Percentiles rank a stretch among this genome's conserved stretches.
Evolutionary conservation across 2,329 filamentous ascomycete species (phyloP).

Genomic region (Bretziella fagacearum): DNA sequence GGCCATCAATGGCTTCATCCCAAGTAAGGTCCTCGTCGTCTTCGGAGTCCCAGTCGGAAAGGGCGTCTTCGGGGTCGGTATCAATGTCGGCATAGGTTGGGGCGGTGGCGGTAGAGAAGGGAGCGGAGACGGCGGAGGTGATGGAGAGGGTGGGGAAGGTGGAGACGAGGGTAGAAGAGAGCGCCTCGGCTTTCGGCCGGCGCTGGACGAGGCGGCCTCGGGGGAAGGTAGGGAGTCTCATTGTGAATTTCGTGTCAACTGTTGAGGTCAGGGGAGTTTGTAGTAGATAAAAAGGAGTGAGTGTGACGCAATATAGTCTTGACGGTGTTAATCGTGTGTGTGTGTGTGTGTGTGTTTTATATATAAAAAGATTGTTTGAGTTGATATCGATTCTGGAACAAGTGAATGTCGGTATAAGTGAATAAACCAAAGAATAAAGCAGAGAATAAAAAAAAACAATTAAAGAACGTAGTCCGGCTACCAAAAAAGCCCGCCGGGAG

Average conservation of each 20-base stretch:
- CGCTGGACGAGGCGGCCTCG: slow-evolving; percentile 2
- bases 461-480: slow-evolving; percentile 13
- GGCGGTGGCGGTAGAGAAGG: background rate
- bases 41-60: slow-evolving; percentile 13
- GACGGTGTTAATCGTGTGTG: background rate
- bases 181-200: slow-evolving; percentile 5
- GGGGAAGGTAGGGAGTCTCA: slow-evolving; percentile 9
- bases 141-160: background rate
- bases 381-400: too few species aligned
- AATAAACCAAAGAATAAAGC: slow-evolving; percentile 1
- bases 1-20: slow-evolving; percentile 4
- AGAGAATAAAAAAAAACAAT: background rate
- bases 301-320: background rate
- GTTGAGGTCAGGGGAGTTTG: background rate
- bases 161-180: background rate
- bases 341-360: too few species aligned
- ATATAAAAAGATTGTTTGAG: too few species aligned
- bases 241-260: background rate
- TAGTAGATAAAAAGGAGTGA: too few species aligned
- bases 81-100: background rate
- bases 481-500: slow-evolving; percentile 13
- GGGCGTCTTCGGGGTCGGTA: background rate
- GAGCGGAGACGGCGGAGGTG: background rate
- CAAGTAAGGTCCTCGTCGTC: slow-evolving; percentile 9
- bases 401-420: background rate